Percentiles rank a stretch among this genome's conserved stretches.
Conservation (phyloP, 306 rosid species). For the Quercus mongolica region DNA sequence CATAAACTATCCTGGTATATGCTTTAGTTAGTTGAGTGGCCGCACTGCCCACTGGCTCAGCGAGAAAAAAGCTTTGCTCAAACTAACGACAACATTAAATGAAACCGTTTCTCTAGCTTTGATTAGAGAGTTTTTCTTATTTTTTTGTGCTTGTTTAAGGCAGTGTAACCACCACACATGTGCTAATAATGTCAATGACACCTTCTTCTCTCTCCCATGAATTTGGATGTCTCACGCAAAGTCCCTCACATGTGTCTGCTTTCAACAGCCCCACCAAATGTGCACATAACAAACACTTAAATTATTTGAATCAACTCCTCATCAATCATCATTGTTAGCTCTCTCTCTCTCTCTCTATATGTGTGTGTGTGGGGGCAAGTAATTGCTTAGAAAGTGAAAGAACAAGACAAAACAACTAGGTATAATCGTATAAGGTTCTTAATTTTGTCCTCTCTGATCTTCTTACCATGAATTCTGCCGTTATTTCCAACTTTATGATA, state of each 20-base stretch:
- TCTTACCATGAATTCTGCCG: not conserved
- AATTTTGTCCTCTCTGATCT: not conserved
- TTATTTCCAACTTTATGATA: not conserved
- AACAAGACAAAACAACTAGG: not conserved
- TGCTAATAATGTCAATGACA: slow-evolving; percentile 13
- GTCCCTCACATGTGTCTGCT: not conserved
- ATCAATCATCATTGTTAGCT: slow-evolving; percentile 3
- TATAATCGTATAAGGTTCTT: not conserved
- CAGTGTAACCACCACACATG: slow-evolving; percentile 22
- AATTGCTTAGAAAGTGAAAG: not conserved
- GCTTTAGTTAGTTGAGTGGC: not conserved
- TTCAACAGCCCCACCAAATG: slow-evolving; percentile 13
- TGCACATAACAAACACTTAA: not conserved
- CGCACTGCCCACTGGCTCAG: no score
- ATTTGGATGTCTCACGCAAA: not conserved
- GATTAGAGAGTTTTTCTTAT: not conserved
- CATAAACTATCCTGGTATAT: not conserved
- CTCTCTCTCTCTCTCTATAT: not conserved
- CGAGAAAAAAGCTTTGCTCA: not conserved
- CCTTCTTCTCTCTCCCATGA: not conserved
- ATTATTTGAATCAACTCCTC: not conserved
- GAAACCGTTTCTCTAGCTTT: not conserved
- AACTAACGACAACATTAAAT: not conserved
- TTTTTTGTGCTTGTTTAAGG: not conserved
- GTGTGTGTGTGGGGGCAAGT: not conserved